Percentiles rank a stretch among this genome's conserved stretches.
Evolutionary conservation across 495 filamentous ascomycete species (phyloP).

Genomic region (Trichoderma virens): DNA sequence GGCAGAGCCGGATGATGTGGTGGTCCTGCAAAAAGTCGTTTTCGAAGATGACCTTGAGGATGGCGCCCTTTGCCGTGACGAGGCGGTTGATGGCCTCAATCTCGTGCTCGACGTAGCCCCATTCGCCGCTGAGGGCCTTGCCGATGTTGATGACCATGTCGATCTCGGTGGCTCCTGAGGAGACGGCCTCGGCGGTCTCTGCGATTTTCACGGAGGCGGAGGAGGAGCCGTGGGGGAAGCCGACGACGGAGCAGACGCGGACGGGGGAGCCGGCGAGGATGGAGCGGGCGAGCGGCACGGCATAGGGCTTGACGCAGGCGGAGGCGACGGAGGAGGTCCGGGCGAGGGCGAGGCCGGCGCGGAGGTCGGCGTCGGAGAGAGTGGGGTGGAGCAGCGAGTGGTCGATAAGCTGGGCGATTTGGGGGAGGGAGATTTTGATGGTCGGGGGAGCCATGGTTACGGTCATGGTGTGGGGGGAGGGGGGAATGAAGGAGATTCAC

Average conservation of each 20-base stretch:
- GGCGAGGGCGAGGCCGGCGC: conserved; percentile 39
- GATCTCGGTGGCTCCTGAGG: conserved; percentile 43
- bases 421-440: conserved; percentile 42
- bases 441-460: conserved; percentile 15
- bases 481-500: not conserved
- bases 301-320: conserved; percentile 50
- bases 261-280: conserved; percentile 42
- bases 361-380: conserved; percentile 48
- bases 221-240: conserved; percentile 52
- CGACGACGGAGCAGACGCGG: conserved; percentile 46
- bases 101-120: conserved; percentile 45
- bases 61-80: conserved; percentile 31
- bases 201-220: conserved; percentile 45
- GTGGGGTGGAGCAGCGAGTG: conserved; percentile 55
- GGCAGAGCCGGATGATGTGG: conserved; percentile 41
- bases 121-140: conserved; percentile 48
- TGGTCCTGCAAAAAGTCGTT: conserved; percentile 41
- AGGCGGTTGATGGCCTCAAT: conserved; percentile 41
- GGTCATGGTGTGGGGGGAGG: too few relatives aligned
- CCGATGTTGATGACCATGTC: conserved; percentile 55
- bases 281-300: conserved; percentile 38
- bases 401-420: conserved; percentile 52
- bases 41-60: conserved; percentile 54
- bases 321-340: conserved; percentile 43
- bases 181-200: conserved; percentile 41